Percentiles rank a stretch among this genome's conserved stretches.
These are phyloP conservation scores for Camelina hispida DNA, from an alignment of 345 rosid genomes.

Conservation along the genomic window DNA sequence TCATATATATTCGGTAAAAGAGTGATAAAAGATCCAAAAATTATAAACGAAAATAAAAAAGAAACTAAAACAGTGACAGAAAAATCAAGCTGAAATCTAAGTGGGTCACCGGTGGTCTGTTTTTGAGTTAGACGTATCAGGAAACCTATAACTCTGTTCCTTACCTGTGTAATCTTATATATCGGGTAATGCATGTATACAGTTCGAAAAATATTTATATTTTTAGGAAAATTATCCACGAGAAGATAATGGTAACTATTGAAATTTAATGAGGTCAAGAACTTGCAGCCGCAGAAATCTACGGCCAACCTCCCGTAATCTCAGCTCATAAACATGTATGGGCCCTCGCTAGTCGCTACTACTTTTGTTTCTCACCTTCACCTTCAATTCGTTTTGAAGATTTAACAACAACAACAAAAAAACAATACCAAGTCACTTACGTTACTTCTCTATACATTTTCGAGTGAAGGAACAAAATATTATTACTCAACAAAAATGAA, in stretches of 20 bases:
- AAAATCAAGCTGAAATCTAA: conserved; percentile 40
- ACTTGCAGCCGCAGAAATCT: conserved; percentile 19
- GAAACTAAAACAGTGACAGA: conserved; percentile 16
- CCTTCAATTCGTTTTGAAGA: not conserved
- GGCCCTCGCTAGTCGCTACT: conserved; percentile 4
- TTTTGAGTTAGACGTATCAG: conserved; percentile 35
- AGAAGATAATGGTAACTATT: conserved; percentile 1
- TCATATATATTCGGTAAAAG: not conserved
- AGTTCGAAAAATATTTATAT: not conserved
- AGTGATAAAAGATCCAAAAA: not conserved
- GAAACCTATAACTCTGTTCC: conserved; percentile 29
- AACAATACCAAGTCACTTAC: conserved; percentile 10
- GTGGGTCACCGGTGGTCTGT: conserved; percentile 42
- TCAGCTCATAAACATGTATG: not conserved
- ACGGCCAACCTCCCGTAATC: conserved; percentile 33
- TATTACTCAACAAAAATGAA: not conserved
- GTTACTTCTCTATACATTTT: not conserved
- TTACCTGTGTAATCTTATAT: not conserved
- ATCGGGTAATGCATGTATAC: not conserved
- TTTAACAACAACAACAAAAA: not conserved
- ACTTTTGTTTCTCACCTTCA: conserved; percentile 5
- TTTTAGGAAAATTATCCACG: not conserved
- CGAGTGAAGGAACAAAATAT: not conserved
- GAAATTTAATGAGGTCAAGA: conserved; percentile 24
- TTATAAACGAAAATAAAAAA: not conserved